Evolutionary conservation across 164 flowering plant species (phyloP), one percentile per base, ranked within the genome.

Genomic region (Chimonanthus praecox): DNA sequence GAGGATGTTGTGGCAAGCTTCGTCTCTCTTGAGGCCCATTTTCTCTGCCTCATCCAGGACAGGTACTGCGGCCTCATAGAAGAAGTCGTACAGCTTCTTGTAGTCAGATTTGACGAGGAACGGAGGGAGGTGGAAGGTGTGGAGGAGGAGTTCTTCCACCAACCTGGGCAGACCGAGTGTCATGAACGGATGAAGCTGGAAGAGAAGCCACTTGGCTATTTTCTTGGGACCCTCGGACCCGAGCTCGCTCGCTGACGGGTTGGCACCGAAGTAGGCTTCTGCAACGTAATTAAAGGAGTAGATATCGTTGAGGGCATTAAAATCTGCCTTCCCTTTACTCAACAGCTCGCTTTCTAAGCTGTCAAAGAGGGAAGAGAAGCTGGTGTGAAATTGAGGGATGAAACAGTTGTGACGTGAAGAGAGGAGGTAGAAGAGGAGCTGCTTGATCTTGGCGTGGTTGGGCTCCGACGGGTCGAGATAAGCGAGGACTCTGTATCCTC

Each of bases 1-100:
- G 4, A 88, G 64, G 3, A 88, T 46, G 78, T 87, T 87, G 66
- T 88, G 87, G 71, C 80, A 79, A 10, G 89, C 88, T 71, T 87
- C 87, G 0, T 84, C 88, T 54, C 87, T 73, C 6, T 71, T 5
- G 20, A 88, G 58, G 6, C 86, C 89, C n/a, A 75, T 10, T 4
- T 72, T 64, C 75, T 82, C 87, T 0, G 88, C 88, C 68, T 81
- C 81, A 46, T 86, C 88, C 16, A 87, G 63, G 7, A 80, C 4
- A 0, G 77, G 2, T 2, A 49, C 6, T 0, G 82, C 72, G 0
- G 74, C 47, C 18, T 47, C 16, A 54, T 77, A 46, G 69, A 86
- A 79, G 5, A 72, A 79, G 3, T 80, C 65, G 76, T 82, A 82
- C 6, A 86, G 76, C 72, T 79, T 80, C 61, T 78, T 69, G 72